A percentile compares a stretch with the other conserved stretches of the same genome.
Evolutionary conservation across 2,329 filamentous ascomycete species (phyloP).

Genomic region (Xylaria sp.): DNA sequence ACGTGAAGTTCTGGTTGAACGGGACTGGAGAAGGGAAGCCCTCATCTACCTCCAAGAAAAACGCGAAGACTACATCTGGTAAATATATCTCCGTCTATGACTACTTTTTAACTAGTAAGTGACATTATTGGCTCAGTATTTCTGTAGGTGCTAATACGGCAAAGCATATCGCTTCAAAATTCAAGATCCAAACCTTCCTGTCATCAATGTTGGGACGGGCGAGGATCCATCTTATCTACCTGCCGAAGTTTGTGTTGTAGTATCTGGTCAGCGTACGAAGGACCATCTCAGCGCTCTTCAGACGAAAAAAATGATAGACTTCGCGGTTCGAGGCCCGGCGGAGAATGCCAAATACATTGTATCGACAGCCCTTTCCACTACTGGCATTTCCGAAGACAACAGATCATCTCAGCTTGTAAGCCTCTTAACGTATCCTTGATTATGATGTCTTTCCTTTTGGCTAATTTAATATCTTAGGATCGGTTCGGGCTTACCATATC

Average conservation of each 20-base stretch:
- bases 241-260: constrained; percentile 64
- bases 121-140: not conserved
- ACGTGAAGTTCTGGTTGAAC: constrained; percentile 64
- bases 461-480: constrained; percentile 43
- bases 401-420: constrained; percentile 37
- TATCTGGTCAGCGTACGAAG: constrained; percentile 64
- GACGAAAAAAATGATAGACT: constrained; percentile 67
- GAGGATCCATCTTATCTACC: constrained; percentile 67
- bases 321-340: constrained; percentile 66
- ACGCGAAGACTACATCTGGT: constrained; percentile 36
- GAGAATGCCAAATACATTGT: constrained; percentile 67
- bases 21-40: not conserved
- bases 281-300: constrained; percentile 61
- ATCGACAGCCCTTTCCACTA: constrained; percentile 57
- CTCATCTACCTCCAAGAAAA: constrained; percentile 21
- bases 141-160: constrained; percentile 2
- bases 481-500: constrained; percentile 55
- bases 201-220: constrained; percentile 68
- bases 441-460: not conserved
- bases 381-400: constrained; percentile 56
- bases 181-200: constrained; percentile 50
- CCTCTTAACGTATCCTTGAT: not conserved
- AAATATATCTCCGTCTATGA: constrained; percentile 30
- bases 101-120: constrained; percentile 31
- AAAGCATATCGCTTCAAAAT: constrained; percentile 14